Conservation (phyloP, 1,284 basidiomycete species). For the Tilletia setariae region DNA sequence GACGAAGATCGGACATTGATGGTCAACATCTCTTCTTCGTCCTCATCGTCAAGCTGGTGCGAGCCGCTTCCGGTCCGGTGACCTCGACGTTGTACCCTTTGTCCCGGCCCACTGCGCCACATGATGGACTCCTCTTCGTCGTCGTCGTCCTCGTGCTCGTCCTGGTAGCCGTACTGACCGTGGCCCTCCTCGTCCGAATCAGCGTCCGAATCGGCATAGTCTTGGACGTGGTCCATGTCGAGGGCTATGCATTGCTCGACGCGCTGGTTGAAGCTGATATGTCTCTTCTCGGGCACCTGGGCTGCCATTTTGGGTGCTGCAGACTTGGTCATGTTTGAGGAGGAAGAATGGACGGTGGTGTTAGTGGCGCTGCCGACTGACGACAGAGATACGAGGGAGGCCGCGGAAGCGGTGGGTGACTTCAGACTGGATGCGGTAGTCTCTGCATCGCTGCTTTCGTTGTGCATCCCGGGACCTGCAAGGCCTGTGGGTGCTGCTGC, state of each 20-base stretch:
- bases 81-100: slow-evolving; percentile 16
- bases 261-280: slow-evolving; percentile 97
- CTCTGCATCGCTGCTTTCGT: neutral
- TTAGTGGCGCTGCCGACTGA: neutral
- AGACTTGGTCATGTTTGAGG: neutral
- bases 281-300: slow-evolving; percentile 55
- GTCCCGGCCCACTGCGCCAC: slow-evolving; percentile 11
- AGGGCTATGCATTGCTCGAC: slow-evolving; percentile 90
- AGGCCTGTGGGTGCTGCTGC: too few species aligned
- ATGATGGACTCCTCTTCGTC: slow-evolving; percentile 1
- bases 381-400: neutral
- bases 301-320: slow-evolving; percentile 58
- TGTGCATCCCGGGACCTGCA: too few species aligned
- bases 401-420: slow-evolving; percentile 4
- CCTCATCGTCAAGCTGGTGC: slow-evolving; percentile 13
- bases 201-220: slow-evolving; percentile 46
- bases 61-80: too few species aligned
- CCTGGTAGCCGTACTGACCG: slow-evolving; percentile 56
- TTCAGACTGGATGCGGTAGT: neutral
- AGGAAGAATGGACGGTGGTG: too few species aligned
- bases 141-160: slow-evolving; percentile 61
- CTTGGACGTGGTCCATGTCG: slow-evolving; percentile 82
- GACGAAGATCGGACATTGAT: slow-evolving; percentile 28
- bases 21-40: slow-evolving; percentile 53
- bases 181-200: slow-evolving; percentile 48